Evolutionary conservation across 106 monocot species (phyloP), one percentile per base, ranked within the genome.

Genomic region (Acanthochlamys bracteata): DNA sequence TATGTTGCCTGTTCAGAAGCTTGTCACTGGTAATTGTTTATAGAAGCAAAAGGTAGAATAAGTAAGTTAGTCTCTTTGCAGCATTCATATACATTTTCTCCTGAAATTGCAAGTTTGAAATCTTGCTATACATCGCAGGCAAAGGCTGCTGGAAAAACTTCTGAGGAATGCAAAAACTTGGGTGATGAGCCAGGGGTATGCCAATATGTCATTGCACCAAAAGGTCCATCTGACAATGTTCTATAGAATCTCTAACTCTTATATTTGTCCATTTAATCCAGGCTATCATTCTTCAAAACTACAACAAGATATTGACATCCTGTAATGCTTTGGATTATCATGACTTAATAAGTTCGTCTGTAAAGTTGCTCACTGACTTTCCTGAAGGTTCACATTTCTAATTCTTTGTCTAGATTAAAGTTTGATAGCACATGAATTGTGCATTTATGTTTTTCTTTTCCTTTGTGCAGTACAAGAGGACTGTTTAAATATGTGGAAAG

Each of bases 311-410:
- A 72, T 72, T 89, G n/a, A 82, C 47, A 71, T 79, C 86, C 1
- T 94, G 94, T 57, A 84, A 94, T 82, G 89, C 94, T 45, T 61
- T 94, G 72, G 94, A 94, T 66, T 94, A 94, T 68, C 86, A 89
- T 61, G 94, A 94, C 67, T 90, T 94, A n/a, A 94, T 94, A 54
- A 86, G 67, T 54, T 86, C 68, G 24, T 89, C 94, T 41, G 79
- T 86, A 25, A 86, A 71, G 61, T 80, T 94, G 53, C 83, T 90
- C 15, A 75, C 84, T 52, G 77, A 90, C 66, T 94, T 86, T 54
- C 75, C 79, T 61, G 89, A 94, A 86, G 94, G 94, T 94, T 61
- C 42, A 19, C 7, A 10, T 71, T 39, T 46, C 53, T 33, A 26
- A 16, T 63, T 9, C 49, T 46, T 61, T 42, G 0, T 22, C 24